Evolutionary conservation across 768 basidiomycete genomes (phyloP), one percentile per base, ranked within the genome.

Genomic region (Sutorius australiensis): DNA sequence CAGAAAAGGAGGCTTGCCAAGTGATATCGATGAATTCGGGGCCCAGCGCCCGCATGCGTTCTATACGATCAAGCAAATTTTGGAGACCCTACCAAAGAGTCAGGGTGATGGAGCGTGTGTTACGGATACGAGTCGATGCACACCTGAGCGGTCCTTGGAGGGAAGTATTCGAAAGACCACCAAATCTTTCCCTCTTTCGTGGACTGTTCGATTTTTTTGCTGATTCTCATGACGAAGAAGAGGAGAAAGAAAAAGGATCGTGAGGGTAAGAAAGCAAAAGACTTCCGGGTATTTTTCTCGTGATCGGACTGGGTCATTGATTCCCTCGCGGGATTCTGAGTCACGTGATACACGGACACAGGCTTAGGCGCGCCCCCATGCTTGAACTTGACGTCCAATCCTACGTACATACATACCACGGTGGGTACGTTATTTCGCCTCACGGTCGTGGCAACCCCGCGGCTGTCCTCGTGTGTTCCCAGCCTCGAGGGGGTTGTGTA

Each of bases 141-240:
- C 56, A 92, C 92, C 83, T 95, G 94, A 46, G 92, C 92, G 32
- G 94, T 97, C 58, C 94, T 78, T 19, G 92, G 95, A 51, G 97
- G 95, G 65, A 99, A 98, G 74, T 94, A 98, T 68, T 99, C 95
- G 69, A 99, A 98, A 34, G 92, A 94, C 95, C 95, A 99, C 89
- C 94, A 97, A 54, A 91, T 75, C 64, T 92, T 84, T 58, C 87
- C 86, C 62, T 95, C 89, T 68, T 87, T 86, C 55, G 82, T 75
- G 44, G 90, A 90, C 70, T 91, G 84, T 58, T 86, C 79, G 41
- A 98, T 91, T 77, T 95, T 98, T 72, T 94, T 83, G 61, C 86
- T 92, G 71, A 98, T 92, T 82, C 89, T 95, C 92, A 97, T 97
- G 72, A 40, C 38, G 48, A 39, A 32, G 40, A 12, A 11, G 62